A percentile compares a stretch with the other conserved stretches of the same genome.
Conservation (phyloP, 495 filamentous ascomycete genomes). For the Lasiosphaeria hispida region DNA sequence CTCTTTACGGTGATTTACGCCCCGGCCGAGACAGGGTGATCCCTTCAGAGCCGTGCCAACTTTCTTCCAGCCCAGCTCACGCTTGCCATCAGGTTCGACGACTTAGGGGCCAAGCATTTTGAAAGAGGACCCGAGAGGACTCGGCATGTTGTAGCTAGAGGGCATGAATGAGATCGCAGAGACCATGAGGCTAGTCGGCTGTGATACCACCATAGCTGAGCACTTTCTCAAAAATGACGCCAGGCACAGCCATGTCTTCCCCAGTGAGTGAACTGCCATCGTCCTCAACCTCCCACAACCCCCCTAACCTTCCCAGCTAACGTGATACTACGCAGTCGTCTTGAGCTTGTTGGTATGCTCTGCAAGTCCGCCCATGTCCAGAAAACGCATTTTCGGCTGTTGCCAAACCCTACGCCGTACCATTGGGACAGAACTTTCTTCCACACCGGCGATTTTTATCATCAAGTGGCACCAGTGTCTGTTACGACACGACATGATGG, state of each 20-base stretch:
- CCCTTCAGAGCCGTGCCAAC: slow-evolving; percentile 49
- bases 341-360: slow-evolving; percentile 55
- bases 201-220: slow-evolving; percentile 41
- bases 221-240: slow-evolving; percentile 35
- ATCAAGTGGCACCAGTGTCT: slow-evolving; percentile 30
- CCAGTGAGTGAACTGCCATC: slow-evolving; percentile 29
- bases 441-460: slow-evolving; percentile 33
- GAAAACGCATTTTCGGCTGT: slow-evolving; percentile 41
- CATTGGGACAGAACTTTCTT: slow-evolving; percentile 46
- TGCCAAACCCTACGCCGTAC: slow-evolving; percentile 50
- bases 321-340: slow-evolving; percentile 38
- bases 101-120: slow-evolving; percentile 33
- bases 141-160: slow-evolving; percentile 35
- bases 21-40: slow-evolving; percentile 46
- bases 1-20: slow-evolving; percentile 37
- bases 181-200: slow-evolving; percentile 46
- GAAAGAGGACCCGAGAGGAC: slow-evolving; percentile 35
- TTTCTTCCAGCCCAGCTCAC: too few relatives aligned
- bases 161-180: slow-evolving; percentile 40
- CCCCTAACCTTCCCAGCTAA: slow-evolving; percentile 18
- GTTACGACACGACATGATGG: not conserved
- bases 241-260: slow-evolving; percentile 45
- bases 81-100: slow-evolving; percentile 28
- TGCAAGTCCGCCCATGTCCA: slow-evolving; percentile 42
- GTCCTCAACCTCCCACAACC: too few relatives aligned